Evolutionary conservation across 176 grass and related monocot species (phyloP), one percentile per base, ranked within the genome.

Genomic region (Stipa capillata): DNA sequence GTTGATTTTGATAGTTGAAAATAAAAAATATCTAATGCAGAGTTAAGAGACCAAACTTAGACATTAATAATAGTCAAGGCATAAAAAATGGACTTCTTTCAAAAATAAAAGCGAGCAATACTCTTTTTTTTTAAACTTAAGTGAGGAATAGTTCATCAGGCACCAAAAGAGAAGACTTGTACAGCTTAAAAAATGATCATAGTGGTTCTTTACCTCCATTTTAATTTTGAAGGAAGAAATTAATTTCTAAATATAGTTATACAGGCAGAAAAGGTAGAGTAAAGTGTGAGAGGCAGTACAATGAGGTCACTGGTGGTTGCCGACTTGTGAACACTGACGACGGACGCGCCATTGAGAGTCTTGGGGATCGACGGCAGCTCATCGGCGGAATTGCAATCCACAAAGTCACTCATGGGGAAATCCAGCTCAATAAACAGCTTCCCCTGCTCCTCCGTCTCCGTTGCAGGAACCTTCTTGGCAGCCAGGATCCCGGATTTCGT

Each of bases 351-450:
- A 36, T 93, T 93, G 8, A 93, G 48, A 59, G 88, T 97, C 6
- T 84, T 53, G 23, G 90, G 83, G 69, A 97, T 84, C 1, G 55
- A 83, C 7, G 79, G 80, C 60, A 69, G 9, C 40, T 93, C 83
- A 23, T 90, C 79, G 50, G 69, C 31, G 42, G 74, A 23, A 59
- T 59, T 11, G 37, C 80, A 93, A 57, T 35, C 75, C n/a, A 76
- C 58, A 13, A 87, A 54, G 29, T 74, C 71, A 48, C 79, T 18
- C 75, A 79, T 69, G 43, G 93, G 93, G 69, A 97, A 85, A 75
- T 93, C 66, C 25, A 97, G 40, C 79, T 92, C 82, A 61, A 96
- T 85, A 31, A 74, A 90, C n/a, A 92, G 78, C 15, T 83, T 92
- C 25, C 51, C 80, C 31, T 74, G 50, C 31, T 35, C 68, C 21